A percentile compares a stretch with the other conserved stretches of the same genome.
phyloP scores from a whole-genome alignment of 116 monocot genomes.

The Posidonia oceanica region DNA sequence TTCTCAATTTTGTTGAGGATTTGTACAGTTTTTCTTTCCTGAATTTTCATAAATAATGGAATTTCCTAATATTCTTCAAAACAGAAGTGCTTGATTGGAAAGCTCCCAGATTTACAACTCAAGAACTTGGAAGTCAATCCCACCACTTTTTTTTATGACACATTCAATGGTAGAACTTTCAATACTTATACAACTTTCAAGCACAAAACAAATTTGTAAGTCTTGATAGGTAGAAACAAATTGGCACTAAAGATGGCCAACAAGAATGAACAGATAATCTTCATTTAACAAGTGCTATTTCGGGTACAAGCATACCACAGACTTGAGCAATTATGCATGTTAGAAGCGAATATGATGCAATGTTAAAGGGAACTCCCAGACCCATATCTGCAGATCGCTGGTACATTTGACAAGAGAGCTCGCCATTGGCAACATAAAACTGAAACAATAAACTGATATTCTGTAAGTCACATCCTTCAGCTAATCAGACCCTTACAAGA shows the following conservation, averaged over 20 bases:
- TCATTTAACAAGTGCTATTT: not conserved
- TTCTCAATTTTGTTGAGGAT: no score
- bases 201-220: not conserved
- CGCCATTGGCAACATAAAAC: conserved; percentile 95
- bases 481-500: no score
- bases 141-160: no score
- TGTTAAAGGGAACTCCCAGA: conserved; percentile 92
- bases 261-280: not conserved
- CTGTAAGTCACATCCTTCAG: no score
- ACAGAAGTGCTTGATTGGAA: no score
- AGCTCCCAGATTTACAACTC: no score
- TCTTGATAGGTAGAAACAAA: not conserved
- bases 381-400: conserved; percentile 98
- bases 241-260: not conserved
- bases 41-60: no score
- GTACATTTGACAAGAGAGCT: conserved; percentile 97
- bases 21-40: no score
- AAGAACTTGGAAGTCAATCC: no score
- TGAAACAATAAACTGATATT: conserved; percentile 15
- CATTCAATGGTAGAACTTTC: no score
- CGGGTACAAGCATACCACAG: conserved; percentile 51
- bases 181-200: no score
- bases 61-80: no score
- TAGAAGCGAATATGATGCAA: conserved; percentile 92
- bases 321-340: conserved; percentile 97